Evolutionary conservation across 306 rosid genomes (phyloP), one percentile per base, ranked within the genome.

Genomic region (Phaseolus lunatus): DNA sequence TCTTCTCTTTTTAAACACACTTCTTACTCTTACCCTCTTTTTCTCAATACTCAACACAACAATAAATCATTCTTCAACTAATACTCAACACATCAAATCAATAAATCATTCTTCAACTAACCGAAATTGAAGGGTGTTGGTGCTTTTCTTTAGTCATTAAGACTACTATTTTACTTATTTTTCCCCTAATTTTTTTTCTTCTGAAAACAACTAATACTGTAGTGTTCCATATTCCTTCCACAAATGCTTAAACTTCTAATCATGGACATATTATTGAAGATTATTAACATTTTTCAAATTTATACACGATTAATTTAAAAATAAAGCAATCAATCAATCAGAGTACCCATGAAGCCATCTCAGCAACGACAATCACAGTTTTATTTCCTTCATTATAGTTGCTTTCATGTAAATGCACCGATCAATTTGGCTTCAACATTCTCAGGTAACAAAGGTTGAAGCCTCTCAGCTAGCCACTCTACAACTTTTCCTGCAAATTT

Each of bases 391-490:
- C 19, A 63, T 63, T 33, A 9, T 33, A 18, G 48, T 70, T 70
- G 64, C 54, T 12, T 41, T 71, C 63, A 19, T 71, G 64, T 35
- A 22, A 35, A 48, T 75, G 39, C 29, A 49, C 67, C 33, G 10
- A 77, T 52, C 24, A 48, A 29, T 63, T 85, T 64, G 3, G 89
- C 64, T 53, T 31, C 2, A 19, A 86, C 88, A 0, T 73, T 80
- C 50, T 78, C 77, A 0, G 82, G 79, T 19, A 89, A 82, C 1
- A 70, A 71, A 1, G 84, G 10, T 54, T 84, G 81, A 54, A 89
- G 88, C 2, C 56, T 78, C 4, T 72, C 16, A 0, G 73, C 45
- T 48, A 88, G 24, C 97, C 97, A 91, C 29, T 87, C 76, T 10
- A 71, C 82, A 3, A 88, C 83, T 61, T 78, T 27, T 16, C 81